phyloP scores from a whole-genome alignment of 2,329 filamentous ascomycete genomes.

The Podosphaera fusca region DNA sequence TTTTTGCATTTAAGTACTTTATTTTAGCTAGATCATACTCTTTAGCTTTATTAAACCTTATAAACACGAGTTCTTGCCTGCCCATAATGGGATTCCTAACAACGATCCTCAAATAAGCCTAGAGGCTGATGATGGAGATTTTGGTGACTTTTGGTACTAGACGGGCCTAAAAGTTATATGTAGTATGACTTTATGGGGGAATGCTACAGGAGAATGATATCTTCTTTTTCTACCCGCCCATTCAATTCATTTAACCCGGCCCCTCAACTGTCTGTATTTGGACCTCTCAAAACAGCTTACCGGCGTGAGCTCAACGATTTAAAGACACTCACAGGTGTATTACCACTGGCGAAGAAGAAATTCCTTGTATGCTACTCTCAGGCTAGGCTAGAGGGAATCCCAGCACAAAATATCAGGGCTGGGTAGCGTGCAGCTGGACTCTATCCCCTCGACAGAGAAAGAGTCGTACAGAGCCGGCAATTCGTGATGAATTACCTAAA shows the following conservation, averaged over 20 bases:
- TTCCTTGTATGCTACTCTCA: not conserved
- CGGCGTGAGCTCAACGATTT: not conserved
- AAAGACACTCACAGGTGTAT: not conserved
- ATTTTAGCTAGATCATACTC: too few relatives aligned
- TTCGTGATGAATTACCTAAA: too few relatives aligned
- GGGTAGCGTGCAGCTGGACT: not conserved
- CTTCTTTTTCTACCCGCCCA: constrained; percentile 5
- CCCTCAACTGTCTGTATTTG: constrained; percentile 11
- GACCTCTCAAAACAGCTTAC: constrained; percentile 10
- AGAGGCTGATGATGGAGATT: not conserved
- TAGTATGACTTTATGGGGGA: not conserved
- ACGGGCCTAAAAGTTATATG: not conserved
- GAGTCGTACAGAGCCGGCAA: too few relatives aligned
- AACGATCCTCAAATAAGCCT: not conserved
- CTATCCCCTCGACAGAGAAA: not conserved
- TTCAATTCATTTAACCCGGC: constrained; percentile 11
- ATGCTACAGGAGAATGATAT: not conserved
- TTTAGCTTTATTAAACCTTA: not conserved
- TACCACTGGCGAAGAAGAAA: not conserved
- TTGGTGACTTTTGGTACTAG: not conserved
- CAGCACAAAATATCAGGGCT: not conserved
- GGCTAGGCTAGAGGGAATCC: not conserved
- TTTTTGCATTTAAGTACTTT: too few relatives aligned
- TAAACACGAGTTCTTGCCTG: too few relatives aligned
- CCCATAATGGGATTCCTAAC: too few relatives aligned